phyloP scores from a whole-genome alignment of 1,139 yeast species.

The Nadsonia starkeyi-henricii region DNA sequence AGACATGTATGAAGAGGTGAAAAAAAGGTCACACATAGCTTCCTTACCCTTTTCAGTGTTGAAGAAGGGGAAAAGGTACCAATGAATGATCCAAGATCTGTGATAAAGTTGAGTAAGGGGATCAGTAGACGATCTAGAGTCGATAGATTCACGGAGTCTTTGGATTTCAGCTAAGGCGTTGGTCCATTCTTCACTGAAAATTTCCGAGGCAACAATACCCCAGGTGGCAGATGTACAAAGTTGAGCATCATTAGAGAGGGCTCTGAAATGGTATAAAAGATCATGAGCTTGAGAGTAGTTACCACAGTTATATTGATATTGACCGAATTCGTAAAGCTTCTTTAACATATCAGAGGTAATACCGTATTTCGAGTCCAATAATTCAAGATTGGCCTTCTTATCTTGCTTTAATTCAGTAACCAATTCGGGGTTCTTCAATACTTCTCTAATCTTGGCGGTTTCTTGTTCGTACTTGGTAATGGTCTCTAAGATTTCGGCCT shows the following conservation, averaged over 20 bases:
- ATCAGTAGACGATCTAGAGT: slow-evolving; percentile 37
- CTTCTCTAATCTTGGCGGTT: slow-evolving; percentile 33
- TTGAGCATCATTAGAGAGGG: slow-evolving; percentile 36
- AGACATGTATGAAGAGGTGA: slow-evolving; percentile 42
- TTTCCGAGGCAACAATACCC: slow-evolving; percentile 48
- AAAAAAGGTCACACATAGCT: slow-evolving; percentile 38
- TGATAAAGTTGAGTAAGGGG: slow-evolving; percentile 44
- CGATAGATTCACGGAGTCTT: slow-evolving; percentile 42
- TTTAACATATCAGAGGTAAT: slow-evolving; percentile 36
- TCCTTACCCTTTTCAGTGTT: slow-evolving; percentile 35
- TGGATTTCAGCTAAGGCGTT: slow-evolving; percentile 37
- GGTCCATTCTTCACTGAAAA: slow-evolving; percentile 37
- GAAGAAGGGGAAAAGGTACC: slow-evolving; percentile 49
- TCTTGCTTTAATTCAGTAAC: slow-evolving; percentile 36
- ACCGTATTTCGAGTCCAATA: slow-evolving; percentile 30
- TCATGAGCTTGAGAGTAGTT: slow-evolving; percentile 45
- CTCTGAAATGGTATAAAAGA: slow-evolving; percentile 39
- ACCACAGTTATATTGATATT: slow-evolving; percentile 46
- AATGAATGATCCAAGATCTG: slow-evolving; percentile 53
- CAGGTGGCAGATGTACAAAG: slow-evolving; percentile 43
- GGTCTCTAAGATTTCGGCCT: slow-evolving; percentile 28
- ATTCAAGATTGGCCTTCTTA: slow-evolving; percentile 35
- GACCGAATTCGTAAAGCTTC: slow-evolving; percentile 41
- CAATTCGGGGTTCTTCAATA: slow-evolving; percentile 36
- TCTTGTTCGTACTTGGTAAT: slow-evolving; percentile 29